Percentiles rank a stretch among this genome's conserved stretches.
Conservation (phyloP, 2,329 filamentous ascomycete species). For the Xylaria multiplex region DNA sequence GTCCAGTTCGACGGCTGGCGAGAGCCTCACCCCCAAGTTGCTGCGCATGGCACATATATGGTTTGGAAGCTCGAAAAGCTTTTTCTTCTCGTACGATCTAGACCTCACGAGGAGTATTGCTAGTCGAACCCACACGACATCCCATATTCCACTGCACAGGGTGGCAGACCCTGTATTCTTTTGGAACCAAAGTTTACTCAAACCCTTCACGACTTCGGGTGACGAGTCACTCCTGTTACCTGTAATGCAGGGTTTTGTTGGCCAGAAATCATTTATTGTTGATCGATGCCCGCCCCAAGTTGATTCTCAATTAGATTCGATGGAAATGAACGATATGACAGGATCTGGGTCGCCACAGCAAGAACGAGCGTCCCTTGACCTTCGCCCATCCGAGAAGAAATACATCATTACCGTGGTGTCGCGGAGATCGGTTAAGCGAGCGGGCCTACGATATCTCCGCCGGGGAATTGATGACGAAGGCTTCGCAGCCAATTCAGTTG, state of each 20-base stretch:
- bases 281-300: slow-evolving; percentile 68
- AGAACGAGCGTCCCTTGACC: slow-evolving; percentile 44
- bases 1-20: slow-evolving; percentile 51
- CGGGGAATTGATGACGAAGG: slow-evolving; percentile 92
- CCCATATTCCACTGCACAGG: slow-evolving; percentile 72
- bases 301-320: slow-evolving; percentile 53
- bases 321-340: slow-evolving; percentile 47
- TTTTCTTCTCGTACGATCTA: slow-evolving; percentile 95
- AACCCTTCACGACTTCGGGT: slow-evolving; percentile 78
- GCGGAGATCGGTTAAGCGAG: slow-evolving; percentile 84
- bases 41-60: slow-evolving; percentile 85
- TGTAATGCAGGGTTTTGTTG: slow-evolving; percentile 92
- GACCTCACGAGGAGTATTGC: slow-evolving; percentile 80
- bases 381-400: slow-evolving; percentile 60
- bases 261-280: slow-evolving; percentile 82
- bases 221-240: slow-evolving; percentile 79
- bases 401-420: slow-evolving; percentile 92
- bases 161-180: slow-evolving; percentile 84
- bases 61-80: slow-evolving; percentile 83
- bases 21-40: slow-evolving; percentile 80
- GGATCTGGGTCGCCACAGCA: slow-evolving; percentile 35
- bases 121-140: slow-evolving; percentile 54
- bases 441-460: slow-evolving; percentile 88
- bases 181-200: slow-evolving; percentile 84
- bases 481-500: slow-evolving; percentile 87